Evolutionary conservation across 2,329 filamentous ascomycete species (phyloP), one percentile per base, ranked within the genome.

Genomic region (Tympanopsis confertula): DNA sequence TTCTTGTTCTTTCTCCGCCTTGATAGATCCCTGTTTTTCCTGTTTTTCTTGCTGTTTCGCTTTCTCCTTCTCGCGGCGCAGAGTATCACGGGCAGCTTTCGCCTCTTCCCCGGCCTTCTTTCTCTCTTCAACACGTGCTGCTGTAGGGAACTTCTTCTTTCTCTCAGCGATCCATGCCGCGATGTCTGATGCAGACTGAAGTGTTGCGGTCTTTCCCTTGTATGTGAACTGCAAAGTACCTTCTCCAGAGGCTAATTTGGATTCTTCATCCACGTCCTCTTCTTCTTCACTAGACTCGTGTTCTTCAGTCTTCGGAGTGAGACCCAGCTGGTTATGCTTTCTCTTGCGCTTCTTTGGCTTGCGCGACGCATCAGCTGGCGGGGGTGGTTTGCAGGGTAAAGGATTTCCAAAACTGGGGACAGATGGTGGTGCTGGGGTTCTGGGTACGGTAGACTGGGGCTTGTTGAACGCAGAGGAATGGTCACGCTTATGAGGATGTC

Each of bases 91-190:
- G 48, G 68, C 71, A 51, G 69, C 17, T 15, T 33, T 33, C 7
- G 30, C 76, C 49, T 75, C 71, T 42, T 74, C 58, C 5, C 57
- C 43, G 38, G 54, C 50, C 39, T 49, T 50, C 38, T 46, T 44
- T 18, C 44, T 45, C 14, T 45, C 48, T 18, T 62, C 56, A 3
- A 57, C 52, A 13, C 70, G 64, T 30, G 63, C 61, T 46, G 58
- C 56, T 0, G 75, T 79, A 0, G 76, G 75, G 48, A 65, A 81
- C 18, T 66, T 64, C 42, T 65, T 69, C 47, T 59, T 70, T 24
- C 76, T 64, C 47, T 79, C 75, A 35, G 65, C 65, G 36, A 74
- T 69, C 72, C 74, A 81, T 7, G 68, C 66, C 3, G 64, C 61
- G 13, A 80, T 63, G 35, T 79, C 76, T 22, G 65, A 65, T 2